Conservation (phyloP, 2,329 filamentous ascomycete species). For the Xylariaceae sp. region DNA sequence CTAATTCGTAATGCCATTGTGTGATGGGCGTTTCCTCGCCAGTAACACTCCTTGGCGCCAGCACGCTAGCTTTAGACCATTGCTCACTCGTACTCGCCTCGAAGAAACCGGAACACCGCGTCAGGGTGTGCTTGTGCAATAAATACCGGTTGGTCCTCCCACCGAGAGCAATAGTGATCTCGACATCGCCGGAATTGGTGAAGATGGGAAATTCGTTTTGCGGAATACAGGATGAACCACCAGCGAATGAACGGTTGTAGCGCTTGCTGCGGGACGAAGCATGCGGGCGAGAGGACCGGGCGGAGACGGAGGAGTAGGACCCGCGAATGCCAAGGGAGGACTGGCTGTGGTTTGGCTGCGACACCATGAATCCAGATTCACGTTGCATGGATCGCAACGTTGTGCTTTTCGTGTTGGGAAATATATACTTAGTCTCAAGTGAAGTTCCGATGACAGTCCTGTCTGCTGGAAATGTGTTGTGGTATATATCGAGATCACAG, state of each 20-base stretch:
- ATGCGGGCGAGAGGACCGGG: constrained; percentile 51
- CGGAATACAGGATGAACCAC: constrained; percentile 61
- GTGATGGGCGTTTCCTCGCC: constrained; percentile 44
- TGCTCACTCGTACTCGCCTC: constrained; percentile 77
- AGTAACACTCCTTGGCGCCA: constrained; percentile 35
- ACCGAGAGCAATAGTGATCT: constrained; percentile 65
- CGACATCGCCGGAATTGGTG: constrained; percentile 84
- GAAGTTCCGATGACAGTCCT: background rate
- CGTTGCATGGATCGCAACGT: too few relatives aligned
- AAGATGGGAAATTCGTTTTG: constrained; percentile 94
- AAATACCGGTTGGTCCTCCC: constrained; percentile 77
- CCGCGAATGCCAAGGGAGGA: constrained; percentile 54
- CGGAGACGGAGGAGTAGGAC: constrained; percentile 58
- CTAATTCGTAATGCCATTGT: constrained; percentile 84
- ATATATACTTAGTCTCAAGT: background rate
- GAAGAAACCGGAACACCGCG: constrained; percentile 90
- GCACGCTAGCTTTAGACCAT: constrained; percentile 54
- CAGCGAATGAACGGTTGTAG: constrained; percentile 76
- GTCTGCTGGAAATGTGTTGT: background rate
- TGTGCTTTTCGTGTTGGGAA: too few relatives aligned
- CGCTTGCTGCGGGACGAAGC: constrained; percentile 55
- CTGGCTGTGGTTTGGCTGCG: constrained; percentile 49
- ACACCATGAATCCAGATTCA: constrained; percentile 50
- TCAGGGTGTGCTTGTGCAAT: constrained; percentile 79
- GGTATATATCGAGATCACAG: background rate